Base-by-base conservation (phyloP, 371 early-diverging fungal genomes). In the Funneliformis caledonium region DNA sequence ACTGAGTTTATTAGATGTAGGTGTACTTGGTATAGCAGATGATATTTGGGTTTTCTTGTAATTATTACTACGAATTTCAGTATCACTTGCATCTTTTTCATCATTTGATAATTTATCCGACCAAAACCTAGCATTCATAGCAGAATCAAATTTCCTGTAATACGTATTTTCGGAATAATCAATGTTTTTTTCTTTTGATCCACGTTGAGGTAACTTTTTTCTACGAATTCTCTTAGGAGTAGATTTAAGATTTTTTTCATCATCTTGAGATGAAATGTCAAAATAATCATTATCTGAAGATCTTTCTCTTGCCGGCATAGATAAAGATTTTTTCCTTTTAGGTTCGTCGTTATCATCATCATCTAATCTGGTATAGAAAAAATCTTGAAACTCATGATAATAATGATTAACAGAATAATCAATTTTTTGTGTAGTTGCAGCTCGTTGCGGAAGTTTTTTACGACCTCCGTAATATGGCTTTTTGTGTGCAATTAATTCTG, bases 401-500 rank as follows among this genome's bases (percentile, higher is more conserved):
- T 64, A 64, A 11, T 26, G 64, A 64, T 64, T 64, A 7, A 26
- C 64, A 64, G 64, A 64, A 64, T 64, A 64, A 33, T 64, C 64
- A 0, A 64, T 64, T 64, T 64, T 64, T 64, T 64, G 22, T 33
- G 22, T 64, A 31, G 64, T 19, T 12, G 33, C 64, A 12, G 64
- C 33, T 11, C 64, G 56, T 19, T 16, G 56, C 19, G 56, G 56
- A 56, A 56, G 56, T 56, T 56, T 56, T n/a, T 56, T 56, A 56
- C 56, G 56, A 56, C 56, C 56, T 56, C 56, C 56, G 19, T 56
- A 56, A 19, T 56, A 56, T 56, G 56, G 56, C 19, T 56, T 56
- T 56, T 56, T 19, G 19, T 56, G 56, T 5, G 16, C 56, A 19
- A 56, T 56, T 19, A 56, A 19, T 56, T 56, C 56, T 56, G 56